Percentiles rank a stretch among this genome's conserved stretches.
Evolutionary conservation across 2,329 filamentous ascomycete species (phyloP).

Genomic region (Didymella exigua): DNA sequence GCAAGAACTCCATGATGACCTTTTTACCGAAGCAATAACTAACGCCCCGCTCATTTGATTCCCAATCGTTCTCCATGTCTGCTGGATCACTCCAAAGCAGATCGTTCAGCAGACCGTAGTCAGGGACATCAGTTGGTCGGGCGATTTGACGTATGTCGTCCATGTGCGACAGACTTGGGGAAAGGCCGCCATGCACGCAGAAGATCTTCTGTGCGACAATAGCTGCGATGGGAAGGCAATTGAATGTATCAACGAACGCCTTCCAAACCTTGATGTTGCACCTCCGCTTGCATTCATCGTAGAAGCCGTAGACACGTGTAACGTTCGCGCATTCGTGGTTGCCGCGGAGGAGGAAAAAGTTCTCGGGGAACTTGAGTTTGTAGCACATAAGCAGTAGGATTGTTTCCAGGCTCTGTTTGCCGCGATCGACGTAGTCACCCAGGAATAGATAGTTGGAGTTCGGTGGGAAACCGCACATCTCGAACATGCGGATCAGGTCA

Average conservation of each 20-base stretch:
- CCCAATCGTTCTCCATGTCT: conserved; percentile 98
- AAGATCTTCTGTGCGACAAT: conserved; percentile 98
- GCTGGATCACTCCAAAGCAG: conserved; percentile 96
- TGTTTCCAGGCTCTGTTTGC: conserved; percentile 94
- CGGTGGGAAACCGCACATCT: conserved; percentile 97
- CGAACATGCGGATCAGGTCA: conserved; percentile 93
- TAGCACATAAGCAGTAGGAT: conserved; percentile 93
- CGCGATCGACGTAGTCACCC: conserved; percentile 94
- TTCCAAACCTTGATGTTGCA: conserved; percentile 99
- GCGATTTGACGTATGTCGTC: conserved; percentile 97
- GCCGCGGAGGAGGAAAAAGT: conserved; percentile 92
- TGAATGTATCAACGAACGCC: conserved; percentile 96
- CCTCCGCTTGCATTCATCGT: conserved; percentile 95
- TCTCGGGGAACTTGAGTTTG: conserved; percentile 96
- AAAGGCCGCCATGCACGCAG: conserved; percentile 93
- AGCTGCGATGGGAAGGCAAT: conserved; percentile 91
- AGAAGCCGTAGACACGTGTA: conserved; percentile 94
- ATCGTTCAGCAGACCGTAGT: conserved; percentile 94
- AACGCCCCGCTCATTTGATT: conserved; percentile 93
- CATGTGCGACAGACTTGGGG: conserved; percentile 92
- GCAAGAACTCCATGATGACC: conserved; percentile 94
- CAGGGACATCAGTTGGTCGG: conserved; percentile 93
- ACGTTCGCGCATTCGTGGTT: conserved; percentile 98
- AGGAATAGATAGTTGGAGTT: conserved; percentile 91
- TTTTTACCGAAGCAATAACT: conserved; percentile 99